phyloP scores from a whole-genome alignment of 148 eudicot species.

The Dianthus caryophyllus region DNA sequence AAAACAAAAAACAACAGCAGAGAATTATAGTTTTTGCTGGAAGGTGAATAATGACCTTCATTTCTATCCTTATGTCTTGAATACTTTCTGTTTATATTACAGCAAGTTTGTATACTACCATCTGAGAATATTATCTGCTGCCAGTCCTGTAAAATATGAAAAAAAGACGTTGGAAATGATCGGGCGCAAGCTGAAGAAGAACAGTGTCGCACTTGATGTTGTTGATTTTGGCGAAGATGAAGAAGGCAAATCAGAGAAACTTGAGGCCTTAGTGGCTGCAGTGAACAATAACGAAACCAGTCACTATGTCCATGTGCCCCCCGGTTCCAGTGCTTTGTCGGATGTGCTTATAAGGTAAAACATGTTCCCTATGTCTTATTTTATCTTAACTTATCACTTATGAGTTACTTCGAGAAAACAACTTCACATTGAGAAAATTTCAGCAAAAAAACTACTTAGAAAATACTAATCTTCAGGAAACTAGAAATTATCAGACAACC shows the following conservation, averaged over 20 bases:
- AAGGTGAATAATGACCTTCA: constrained; percentile 37
- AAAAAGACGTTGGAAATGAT: constrained; percentile 82
- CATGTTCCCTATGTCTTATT: too few relatives aligned
- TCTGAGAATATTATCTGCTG: constrained; percentile 12
- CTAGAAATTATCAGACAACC: too few relatives aligned
- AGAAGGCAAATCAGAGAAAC: constrained; percentile 79
- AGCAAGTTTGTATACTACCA: neutral
- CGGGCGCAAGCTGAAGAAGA: constrained; percentile 89
- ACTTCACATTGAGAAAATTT: too few relatives aligned
- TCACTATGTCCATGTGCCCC: constrained; percentile 84
- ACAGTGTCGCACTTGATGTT: constrained; percentile 93
- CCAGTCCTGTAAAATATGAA: constrained; percentile 85
- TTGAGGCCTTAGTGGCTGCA: constrained; percentile 83
- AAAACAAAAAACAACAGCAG: constrained; percentile 95
- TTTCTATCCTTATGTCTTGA: neutral
- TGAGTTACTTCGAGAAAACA: too few relatives aligned
- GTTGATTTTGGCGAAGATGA: constrained; percentile 96
- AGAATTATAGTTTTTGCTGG: constrained; percentile 94
- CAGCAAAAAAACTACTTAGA: too few relatives aligned
- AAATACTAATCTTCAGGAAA: too few relatives aligned
- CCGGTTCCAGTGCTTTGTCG: constrained; percentile 81
- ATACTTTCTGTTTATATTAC: neutral
- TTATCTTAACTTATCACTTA: too few relatives aligned
- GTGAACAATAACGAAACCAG: constrained; percentile 92
- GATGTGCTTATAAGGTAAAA: constrained; percentile 89